Evolutionary conservation across 345 rosid species (phyloP).

Genomic region (Populus pruinosa): DNA sequence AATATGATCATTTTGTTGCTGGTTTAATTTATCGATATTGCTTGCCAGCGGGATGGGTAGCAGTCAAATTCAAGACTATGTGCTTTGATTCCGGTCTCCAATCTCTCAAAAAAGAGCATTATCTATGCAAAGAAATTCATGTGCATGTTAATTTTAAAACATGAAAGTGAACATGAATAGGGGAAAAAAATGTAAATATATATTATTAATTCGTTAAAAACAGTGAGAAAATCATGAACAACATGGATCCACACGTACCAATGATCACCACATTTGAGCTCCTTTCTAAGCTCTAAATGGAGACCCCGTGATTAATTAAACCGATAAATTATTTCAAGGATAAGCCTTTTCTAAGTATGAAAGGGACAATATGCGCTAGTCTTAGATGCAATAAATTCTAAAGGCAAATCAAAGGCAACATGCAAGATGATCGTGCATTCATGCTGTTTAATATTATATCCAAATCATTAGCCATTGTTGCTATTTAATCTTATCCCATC

Average conservation of each 20-base stretch:
- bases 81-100: background rate
- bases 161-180: background rate
- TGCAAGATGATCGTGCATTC: background rate
- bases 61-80: background rate
- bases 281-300: background rate
- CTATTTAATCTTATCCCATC: background rate
- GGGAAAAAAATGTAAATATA: too few species aligned
- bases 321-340: background rate
- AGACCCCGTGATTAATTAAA: background rate
- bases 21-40: background rate
- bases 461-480: background rate
- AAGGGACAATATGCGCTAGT: background rate
- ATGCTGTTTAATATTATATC: background rate
- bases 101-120: background rate
- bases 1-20: background rate
- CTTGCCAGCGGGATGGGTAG: background rate
- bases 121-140: too few species aligned
- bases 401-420: background rate
- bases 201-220: too few species aligned
- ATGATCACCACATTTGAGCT: too few species aligned
- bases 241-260: too few species aligned
- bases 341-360: background rate
- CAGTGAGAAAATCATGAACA: too few species aligned
- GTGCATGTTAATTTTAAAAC: background rate
- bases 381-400: background rate